These are phyloP conservation scores for Globisporangium radiosum DNA, from an alignment of 352 stramenopile species.

Conservation along the genomic window DNA sequence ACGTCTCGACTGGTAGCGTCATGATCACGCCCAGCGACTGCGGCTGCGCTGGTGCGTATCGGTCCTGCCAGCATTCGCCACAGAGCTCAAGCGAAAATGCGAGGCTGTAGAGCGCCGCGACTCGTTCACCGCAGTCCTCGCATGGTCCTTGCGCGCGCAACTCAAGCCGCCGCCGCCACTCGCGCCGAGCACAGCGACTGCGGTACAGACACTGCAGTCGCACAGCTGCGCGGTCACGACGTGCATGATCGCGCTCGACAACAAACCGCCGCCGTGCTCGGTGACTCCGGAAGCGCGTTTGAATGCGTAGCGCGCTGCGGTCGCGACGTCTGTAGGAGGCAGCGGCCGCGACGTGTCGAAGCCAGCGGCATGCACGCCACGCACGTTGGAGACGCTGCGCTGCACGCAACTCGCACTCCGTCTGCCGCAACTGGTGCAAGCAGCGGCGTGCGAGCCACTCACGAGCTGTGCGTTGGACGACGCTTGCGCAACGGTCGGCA, in stretches of 20 bases:
- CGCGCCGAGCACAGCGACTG: constrained; percentile 14
- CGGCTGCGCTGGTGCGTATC: background rate
- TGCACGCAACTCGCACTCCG: background rate
- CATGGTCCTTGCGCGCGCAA: constrained; percentile 31
- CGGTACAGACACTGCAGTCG: constrained; percentile 45
- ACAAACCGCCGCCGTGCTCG: constrained; percentile 19
- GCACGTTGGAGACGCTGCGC: constrained; percentile 22
- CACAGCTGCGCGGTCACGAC: constrained; percentile 28
- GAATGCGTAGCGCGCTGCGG: constrained; percentile 18
- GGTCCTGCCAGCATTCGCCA: constrained; percentile 19
- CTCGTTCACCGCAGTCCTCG: constrained; percentile 29
- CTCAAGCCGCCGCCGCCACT: constrained; percentile 27
- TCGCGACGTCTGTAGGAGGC: constrained; percentile 11
- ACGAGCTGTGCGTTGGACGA: constrained; percentile 23
- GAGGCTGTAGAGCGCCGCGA: constrained; percentile 34
- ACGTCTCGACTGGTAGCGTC: constrained; percentile 21
- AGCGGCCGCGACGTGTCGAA: constrained; percentile 7
- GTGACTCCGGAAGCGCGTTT: constrained; percentile 14
- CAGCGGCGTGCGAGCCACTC: constrained; percentile 13
- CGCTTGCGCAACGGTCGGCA: constrained; percentile 16
- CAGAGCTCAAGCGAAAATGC: constrained; percentile 25
- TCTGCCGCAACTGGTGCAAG: background rate
- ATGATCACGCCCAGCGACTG: background rate
- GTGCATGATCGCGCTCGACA: constrained; percentile 15
- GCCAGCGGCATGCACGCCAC: constrained; percentile 26